Percentiles rank a stretch among this genome's conserved stretches.
Evolutionary conservation across 1,284 basidiomycete species (phyloP).

Genomic region (Ustilago loliicola): DNA sequence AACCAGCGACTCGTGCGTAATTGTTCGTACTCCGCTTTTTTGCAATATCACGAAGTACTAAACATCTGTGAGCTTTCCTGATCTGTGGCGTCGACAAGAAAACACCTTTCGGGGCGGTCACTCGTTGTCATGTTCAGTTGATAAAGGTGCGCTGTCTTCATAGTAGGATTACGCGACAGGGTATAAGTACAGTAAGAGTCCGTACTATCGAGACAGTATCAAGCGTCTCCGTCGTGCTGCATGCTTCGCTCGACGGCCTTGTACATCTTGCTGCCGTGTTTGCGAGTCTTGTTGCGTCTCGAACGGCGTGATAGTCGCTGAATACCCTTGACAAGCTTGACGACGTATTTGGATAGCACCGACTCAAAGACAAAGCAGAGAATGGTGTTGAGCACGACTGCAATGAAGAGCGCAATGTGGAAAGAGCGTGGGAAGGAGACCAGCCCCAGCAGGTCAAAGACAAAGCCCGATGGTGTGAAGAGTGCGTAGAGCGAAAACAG

Average conservation of each 20-base stretch:
- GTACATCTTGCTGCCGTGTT: slow-evolving; percentile 56
- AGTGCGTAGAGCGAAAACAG: slow-evolving; percentile 62
- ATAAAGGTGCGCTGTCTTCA: too few relatives aligned
- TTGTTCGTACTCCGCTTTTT: too few relatives aligned
- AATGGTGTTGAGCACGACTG: slow-evolving; percentile 81
- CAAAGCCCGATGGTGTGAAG: slow-evolving; percentile 75
- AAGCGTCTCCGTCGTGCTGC: slow-evolving; percentile 56
- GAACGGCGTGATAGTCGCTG: slow-evolving; percentile 34
- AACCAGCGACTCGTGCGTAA: too few relatives aligned
- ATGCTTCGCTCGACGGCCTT: slow-evolving; percentile 55
- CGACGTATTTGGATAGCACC: slow-evolving; percentile 49
- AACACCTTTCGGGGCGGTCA: too few relatives aligned
- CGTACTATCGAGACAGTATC: neutral
- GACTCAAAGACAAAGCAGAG: slow-evolving; percentile 83
- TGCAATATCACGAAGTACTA: too few relatives aligned
- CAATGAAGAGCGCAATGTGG: slow-evolving; percentile 79
- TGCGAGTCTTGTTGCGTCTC: slow-evolving; percentile 15
- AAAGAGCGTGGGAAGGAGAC: slow-evolving; percentile 81
- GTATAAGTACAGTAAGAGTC: neutral
- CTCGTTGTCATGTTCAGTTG: too few relatives aligned
- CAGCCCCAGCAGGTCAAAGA: slow-evolving; percentile 81
- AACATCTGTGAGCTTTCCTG: too few relatives aligned
- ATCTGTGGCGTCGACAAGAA: too few relatives aligned
- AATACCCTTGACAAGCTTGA: slow-evolving; percentile 48
- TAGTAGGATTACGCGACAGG: too few relatives aligned